These are phyloP conservation scores for Cylindrotheca fusiformis DNA, from an alignment of 108 stramenopile genomes.

Conservation along the genomic window DNA sequence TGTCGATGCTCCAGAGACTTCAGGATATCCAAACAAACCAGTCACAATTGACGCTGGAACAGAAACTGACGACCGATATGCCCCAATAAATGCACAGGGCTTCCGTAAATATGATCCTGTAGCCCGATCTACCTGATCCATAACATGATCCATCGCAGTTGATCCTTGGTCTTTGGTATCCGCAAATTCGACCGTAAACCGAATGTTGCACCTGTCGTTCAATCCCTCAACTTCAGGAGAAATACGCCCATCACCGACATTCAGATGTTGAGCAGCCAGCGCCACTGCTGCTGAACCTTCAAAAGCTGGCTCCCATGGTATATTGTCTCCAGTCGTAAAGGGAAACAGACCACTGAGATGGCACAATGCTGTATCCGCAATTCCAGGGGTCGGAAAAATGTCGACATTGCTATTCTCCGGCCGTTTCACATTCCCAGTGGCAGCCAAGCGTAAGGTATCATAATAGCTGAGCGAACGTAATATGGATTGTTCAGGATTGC, in stretches of 20 bases:
- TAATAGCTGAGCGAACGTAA: not conserved
- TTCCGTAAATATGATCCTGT: not conserved
- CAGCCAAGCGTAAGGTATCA: not conserved
- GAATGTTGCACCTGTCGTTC: constrained; percentile 34
- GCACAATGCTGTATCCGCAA: constrained; percentile 1
- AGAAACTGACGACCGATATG: constrained; percentile 32
- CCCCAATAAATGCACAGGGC: constrained; percentile 57
- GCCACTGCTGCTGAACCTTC: constrained; percentile 12
- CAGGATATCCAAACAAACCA: constrained; percentile 49
- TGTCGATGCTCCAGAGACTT: constrained; percentile 38
- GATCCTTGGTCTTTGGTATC: constrained; percentile 2
- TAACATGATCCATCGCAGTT: not conserved
- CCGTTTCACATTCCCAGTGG: not conserved
- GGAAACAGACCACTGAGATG: not conserved
- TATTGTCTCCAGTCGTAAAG: constrained; percentile 6
- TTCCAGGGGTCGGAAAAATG: constrained; percentile 13
- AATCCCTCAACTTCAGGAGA: constrained; percentile 31
- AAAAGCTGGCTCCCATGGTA: constrained; percentile 1
- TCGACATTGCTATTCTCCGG: constrained; percentile 10
- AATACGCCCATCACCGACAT: constrained; percentile 40
- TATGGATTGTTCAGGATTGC: too few relatives aligned
- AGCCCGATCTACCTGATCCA: not conserved
- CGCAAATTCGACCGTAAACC: constrained; percentile 29
- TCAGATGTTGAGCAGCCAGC: constrained; percentile 46
- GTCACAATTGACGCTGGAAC: constrained; percentile 44